Percentiles rank a stretch among this genome's conserved stretches.
phyloP scores from a whole-genome alignment of 371 early-diverging fungal genomes.

The Lichtheimia corymbifera region DNA sequence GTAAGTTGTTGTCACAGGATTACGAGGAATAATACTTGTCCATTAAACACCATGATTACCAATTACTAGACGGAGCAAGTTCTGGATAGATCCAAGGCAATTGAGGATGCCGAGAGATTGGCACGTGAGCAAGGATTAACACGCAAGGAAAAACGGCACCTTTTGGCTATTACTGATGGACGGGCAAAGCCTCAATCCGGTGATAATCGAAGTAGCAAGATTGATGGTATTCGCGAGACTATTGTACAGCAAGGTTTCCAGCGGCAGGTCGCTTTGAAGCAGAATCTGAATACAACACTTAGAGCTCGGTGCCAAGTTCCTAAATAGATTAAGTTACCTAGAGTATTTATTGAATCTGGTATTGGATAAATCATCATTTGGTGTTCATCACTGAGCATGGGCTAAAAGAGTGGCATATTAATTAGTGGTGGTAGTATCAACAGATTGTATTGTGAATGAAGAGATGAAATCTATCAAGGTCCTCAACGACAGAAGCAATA shows the following conservation, averaged over 20 bases:
- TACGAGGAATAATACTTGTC: background rate
- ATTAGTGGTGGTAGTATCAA: too few species aligned
- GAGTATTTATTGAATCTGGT: too few species aligned
- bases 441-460: too few species aligned
- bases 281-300: constrained; percentile 15
- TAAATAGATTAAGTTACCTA: background rate
- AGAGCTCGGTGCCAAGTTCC: constrained; percentile 22
- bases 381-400: too few species aligned
- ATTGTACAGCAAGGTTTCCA: constrained; percentile 11
- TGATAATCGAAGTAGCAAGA: background rate
- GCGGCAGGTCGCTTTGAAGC: constrained; percentile 13
- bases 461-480: too few species aligned
- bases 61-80: constrained; percentile 5
- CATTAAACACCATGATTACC: background rate
- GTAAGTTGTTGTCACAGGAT: constrained; percentile 7
- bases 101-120: constrained; percentile 15
- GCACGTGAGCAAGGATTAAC: constrained; percentile 15
- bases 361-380: too few species aligned
- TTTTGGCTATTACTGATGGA: constrained; percentile 15
- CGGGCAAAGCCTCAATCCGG: background rate
- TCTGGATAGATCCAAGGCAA: constrained; percentile 5
- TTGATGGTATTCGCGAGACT: constrained; percentile 14
- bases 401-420: too few species aligned
- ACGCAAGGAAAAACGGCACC: constrained; percentile 17
- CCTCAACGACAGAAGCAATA: too few species aligned